Evolutionary conservation across 768 basidiomycete genomes (phyloP).

Genomic region (Suillus weaverae): DNA sequence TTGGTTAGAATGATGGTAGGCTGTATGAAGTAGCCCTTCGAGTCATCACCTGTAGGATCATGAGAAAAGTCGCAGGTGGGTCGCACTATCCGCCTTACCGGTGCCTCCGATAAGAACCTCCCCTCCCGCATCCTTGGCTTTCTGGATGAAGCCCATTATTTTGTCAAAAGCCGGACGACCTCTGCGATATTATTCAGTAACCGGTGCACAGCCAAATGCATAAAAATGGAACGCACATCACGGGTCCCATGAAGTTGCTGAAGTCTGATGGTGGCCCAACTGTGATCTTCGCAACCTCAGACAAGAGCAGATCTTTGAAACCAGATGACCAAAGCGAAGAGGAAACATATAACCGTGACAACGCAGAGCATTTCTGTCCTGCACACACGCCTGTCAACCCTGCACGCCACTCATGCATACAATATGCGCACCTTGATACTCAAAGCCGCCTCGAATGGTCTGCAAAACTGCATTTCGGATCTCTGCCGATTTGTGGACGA

Average conservation of each 20-base stretch:
- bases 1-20: constrained; percentile 93
- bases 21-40: constrained; percentile 90
- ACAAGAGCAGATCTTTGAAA: constrained; percentile 79
- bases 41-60: constrained; percentile 65
- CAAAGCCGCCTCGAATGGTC: constrained; percentile 85
- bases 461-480: constrained; percentile 89
- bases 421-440: constrained; percentile 76
- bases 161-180: constrained; percentile 88
- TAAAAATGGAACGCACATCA: constrained; percentile 61
- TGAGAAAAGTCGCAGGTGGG: not conserved
- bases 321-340: constrained; percentile 79
- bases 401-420: not conserved
- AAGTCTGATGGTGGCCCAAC: constrained; percentile 78
- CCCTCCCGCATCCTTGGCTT: constrained; percentile 87
- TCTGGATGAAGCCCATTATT: constrained; percentile 76
- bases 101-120: constrained; percentile 87
- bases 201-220: not conserved
- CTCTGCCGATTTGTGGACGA: constrained; percentile 87
- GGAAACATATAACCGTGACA: constrained; percentile 91
- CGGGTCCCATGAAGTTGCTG: constrained; percentile 91
- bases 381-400: not conserved
- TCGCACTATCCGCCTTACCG: constrained; percentile 42
- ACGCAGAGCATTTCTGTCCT: constrained; percentile 97
- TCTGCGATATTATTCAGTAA: constrained; percentile 37
- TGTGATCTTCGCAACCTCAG: constrained; percentile 80